Evolutionary conservation across 257 asterid genomes (phyloP).

Genomic region (Voacanga thouarsii): DNA sequence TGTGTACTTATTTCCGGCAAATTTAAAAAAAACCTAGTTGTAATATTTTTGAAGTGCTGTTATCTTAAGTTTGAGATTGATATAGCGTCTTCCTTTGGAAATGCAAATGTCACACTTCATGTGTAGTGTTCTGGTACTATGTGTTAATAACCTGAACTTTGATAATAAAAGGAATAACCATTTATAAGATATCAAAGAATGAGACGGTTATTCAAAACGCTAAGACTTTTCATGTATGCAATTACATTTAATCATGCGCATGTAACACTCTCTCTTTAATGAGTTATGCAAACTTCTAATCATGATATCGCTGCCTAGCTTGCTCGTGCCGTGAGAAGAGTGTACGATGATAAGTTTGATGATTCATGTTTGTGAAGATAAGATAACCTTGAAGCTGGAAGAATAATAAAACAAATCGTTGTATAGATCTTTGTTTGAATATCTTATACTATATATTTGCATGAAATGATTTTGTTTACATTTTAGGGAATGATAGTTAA

Average conservation of each 20-base stretch:
- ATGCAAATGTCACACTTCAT: background rate
- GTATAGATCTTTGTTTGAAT: background rate
- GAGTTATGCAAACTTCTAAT: background rate
- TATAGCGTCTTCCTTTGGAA: background rate
- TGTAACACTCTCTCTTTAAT: background rate
- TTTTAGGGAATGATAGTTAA: background rate
- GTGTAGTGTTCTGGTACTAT: background rate
- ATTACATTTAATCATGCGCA: background rate
- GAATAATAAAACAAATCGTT: background rate
- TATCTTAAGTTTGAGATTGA: constrained; percentile 2
- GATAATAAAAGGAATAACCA: background rate
- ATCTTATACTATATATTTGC: background rate
- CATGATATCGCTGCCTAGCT: background rate
- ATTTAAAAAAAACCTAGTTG: background rate
- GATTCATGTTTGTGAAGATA: background rate
- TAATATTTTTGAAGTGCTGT: background rate
- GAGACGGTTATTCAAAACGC: background rate
- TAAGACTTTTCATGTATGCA: background rate
- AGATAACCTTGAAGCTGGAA: background rate
- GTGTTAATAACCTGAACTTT: background rate
- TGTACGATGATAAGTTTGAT: background rate
- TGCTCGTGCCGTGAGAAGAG: background rate
- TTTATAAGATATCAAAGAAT: background rate
- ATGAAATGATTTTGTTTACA: background rate
- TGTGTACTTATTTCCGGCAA: background rate